Percentiles rank a stretch among this genome's conserved stretches.
These are phyloP conservation scores for Lepraria neglecta DNA, from an alignment of 495 filamentous ascomycete species.

Conservation along the genomic window DNA sequence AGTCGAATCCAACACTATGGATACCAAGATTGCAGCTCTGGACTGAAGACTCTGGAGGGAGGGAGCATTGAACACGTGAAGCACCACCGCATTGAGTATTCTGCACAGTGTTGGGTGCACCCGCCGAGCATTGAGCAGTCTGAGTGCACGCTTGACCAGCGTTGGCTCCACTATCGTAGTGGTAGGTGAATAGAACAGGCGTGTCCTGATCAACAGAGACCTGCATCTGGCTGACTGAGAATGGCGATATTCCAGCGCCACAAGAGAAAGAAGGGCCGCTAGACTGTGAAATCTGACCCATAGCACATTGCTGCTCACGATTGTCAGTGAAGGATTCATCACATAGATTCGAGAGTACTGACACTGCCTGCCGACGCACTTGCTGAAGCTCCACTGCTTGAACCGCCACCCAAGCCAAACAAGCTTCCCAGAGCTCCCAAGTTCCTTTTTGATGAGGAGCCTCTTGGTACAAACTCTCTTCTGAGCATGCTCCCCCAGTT, in stretches of 20 bases:
- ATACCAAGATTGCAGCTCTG: conserved; percentile 1
- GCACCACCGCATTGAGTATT: neutral
- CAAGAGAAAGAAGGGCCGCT: neutral
- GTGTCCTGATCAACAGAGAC: conserved; percentile 65
- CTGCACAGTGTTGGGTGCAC: neutral
- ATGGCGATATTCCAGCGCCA: neutral
- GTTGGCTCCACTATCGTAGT: conserved; percentile 62
- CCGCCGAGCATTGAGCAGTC: neutral
- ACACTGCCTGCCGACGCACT: neutral
- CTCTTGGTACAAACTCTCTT: neutral
- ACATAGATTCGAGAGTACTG: neutral
- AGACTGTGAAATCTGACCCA: neutral
- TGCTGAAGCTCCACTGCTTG: neutral
- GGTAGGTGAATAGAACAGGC: conserved; percentile 74
- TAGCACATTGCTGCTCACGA: neutral
- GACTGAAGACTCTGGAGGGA: neutral
- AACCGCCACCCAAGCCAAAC: neutral
- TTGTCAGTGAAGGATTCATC: neutral
- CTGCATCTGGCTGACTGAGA: conserved; percentile 68
- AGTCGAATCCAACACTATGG: neutral
- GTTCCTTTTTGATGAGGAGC: neutral
- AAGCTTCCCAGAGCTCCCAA: neutral
- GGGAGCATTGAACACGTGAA: neutral
- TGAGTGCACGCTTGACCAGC: neutral
- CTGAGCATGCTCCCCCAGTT: neutral